Percentiles rank a stretch among this genome's conserved stretches.
These are phyloP conservation scores for Cylindrotheca fusiformis DNA, from an alignment of 108 stramenopile species.

Conservation along the genomic window DNA sequence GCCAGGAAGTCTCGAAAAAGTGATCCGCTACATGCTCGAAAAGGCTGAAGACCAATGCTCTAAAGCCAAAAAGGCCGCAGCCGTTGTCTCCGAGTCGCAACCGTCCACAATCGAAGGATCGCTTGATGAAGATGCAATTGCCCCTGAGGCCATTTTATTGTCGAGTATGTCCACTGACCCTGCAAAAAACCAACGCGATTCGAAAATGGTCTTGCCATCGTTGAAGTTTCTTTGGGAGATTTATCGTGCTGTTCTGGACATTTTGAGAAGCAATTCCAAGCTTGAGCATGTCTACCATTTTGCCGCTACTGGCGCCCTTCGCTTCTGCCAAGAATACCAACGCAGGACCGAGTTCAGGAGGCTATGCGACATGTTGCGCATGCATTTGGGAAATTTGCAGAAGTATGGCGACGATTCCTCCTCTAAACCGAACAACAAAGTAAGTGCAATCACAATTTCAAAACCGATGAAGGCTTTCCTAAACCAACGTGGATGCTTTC, in stretches of 20 bases:
- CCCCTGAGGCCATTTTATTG: constrained; percentile 89
- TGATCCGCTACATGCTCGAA: constrained; percentile 89
- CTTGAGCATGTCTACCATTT: constrained; percentile 94
- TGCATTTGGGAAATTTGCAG: constrained; percentile 91
- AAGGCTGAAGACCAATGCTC: constrained; percentile 70
- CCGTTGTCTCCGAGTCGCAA: constrained; percentile 38
- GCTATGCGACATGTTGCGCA: constrained; percentile 92
- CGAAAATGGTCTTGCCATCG: constrained; percentile 86
- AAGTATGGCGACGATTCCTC: constrained; percentile 78
- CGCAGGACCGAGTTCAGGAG: constrained; percentile 93
- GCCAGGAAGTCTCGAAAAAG: constrained; percentile 91
- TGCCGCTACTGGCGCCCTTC: constrained; percentile 77
- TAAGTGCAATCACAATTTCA: constrained; percentile 20
- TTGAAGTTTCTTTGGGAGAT: constrained; percentile 99
- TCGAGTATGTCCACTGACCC: constrained; percentile 94
- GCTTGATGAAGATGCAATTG: constrained; percentile 81
- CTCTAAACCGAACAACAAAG: constrained; percentile 75
- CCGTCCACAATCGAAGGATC: constrained; percentile 52
- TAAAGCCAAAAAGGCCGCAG: constrained; percentile 71
- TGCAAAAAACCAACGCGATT: constrained; percentile 85
- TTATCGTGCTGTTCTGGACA: constrained; percentile 95
- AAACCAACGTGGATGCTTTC: neutral
- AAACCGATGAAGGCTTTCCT: constrained; percentile 4
- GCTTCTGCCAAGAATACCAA: constrained; percentile 87
- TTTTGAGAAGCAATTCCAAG: constrained; percentile 89